Evolutionary conservation across 202 grass and related monocot species (phyloP).

Genomic region (Brachypodium distachyon): DNA sequence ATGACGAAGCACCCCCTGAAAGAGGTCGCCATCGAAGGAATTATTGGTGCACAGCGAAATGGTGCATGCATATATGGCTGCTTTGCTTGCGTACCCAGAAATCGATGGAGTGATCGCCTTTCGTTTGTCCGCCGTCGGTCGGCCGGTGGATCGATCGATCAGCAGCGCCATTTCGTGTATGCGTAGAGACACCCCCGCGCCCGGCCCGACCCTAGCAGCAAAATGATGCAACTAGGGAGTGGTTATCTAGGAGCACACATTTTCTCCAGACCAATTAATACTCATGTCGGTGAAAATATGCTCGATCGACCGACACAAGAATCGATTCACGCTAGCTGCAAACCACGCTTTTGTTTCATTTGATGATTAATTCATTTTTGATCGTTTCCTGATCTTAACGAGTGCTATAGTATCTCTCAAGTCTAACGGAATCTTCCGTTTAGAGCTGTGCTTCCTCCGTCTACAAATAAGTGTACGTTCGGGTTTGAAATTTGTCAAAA

Average conservation of each 20-base stretch:
- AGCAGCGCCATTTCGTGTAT: not conserved
- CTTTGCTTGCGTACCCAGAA: not conserved
- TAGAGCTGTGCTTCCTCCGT: too few relatives aligned
- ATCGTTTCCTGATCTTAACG: not conserved
- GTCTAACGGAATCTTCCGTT: too few relatives aligned
- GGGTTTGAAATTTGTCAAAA: too few relatives aligned
- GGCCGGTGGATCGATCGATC: not conserved
- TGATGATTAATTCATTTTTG: not conserved
- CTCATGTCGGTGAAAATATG: not conserved
- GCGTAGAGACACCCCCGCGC: too few relatives aligned
- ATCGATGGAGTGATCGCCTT: not conserved
- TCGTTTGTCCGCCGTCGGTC: not conserved
- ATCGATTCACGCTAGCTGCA: not conserved
- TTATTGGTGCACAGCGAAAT: conserved; percentile 11
- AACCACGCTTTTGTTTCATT: not conserved
- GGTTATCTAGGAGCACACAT: too few relatives aligned
- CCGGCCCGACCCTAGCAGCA: not conserved
- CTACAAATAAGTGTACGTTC: too few relatives aligned
- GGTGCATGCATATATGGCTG: not conserved
- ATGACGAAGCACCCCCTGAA: conserved; percentile 3
- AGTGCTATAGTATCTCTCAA: too few relatives aligned
- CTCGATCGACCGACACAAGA: not conserved
- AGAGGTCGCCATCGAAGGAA: conserved; percentile 8
- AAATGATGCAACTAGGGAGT: too few relatives aligned
- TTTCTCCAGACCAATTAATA: too few relatives aligned